Evolutionary conservation across 73 alveolate species (phyloP), one percentile per base, ranked within the genome.

Genomic region (Tetrahymena malaccensis): DNA sequence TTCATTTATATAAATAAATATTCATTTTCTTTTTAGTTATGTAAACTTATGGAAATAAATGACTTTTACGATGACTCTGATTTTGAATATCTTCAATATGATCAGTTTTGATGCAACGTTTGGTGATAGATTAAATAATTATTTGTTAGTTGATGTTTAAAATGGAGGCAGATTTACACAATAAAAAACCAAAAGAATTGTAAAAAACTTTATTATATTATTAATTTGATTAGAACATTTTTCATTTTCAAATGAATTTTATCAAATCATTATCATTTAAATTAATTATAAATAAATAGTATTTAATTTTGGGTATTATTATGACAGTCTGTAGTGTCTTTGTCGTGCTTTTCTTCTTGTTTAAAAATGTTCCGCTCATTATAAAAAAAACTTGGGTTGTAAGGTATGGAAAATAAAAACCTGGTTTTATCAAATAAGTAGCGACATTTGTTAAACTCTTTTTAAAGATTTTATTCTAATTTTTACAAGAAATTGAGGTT

Each of bases 351-450:
- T 96, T 96, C 93, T 96, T 96, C 96, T 44, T 95, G 33, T 43
- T 96, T 34, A 96, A 96, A 55, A 95, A 95, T 85, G 98, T 96
- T n/a, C 98, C 98, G 12, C 93, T 96, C 34, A 94, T 96, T 16
- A 93, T 95, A 31, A 56, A 38, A 55, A 93, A 96, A 43, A 97
- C 96, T 17, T 96, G 98, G 96, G 93, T 70, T 70, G 89, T 70
- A n/a, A 70, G 31, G 31, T 70, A 17, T 70, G 89, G 89, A 4
- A 70, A 31, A 27, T 11, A n/a, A 70, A 70, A 70, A 11, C 35
- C 89, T 2, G 37, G 89, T 31, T 9, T 70, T 4, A 70, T 70
- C 17, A 70, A 70, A n/a, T 33, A 31, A 70, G 31, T 70, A 9
- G 35, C 37, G 1, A 70, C 37, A 3, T 70, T 70, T 11, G 34